Evolutionary conservation across 2,329 filamentous ascomycete species (phyloP).

Genomic region (Stenocarpella maydis): DNA sequence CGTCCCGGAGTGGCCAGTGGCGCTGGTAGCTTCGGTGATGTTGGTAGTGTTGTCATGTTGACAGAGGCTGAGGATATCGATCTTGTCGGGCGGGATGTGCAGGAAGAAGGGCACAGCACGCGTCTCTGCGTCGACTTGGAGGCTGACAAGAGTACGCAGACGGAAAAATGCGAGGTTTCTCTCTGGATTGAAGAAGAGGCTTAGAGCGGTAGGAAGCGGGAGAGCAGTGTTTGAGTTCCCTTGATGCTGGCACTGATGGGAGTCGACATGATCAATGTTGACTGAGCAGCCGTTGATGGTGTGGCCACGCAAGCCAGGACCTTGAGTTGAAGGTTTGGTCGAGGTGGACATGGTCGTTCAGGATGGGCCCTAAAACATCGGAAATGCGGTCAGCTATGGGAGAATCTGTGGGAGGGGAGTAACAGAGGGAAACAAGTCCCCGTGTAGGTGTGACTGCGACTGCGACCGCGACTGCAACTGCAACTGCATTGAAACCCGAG

Average conservation of each 20-base stretch:
- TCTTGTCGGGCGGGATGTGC: background rate
- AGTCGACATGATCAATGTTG: background rate
- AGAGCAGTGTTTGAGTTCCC: background rate
- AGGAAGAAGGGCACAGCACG: background rate
- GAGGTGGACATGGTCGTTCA: background rate
- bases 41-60: background rate
- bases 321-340: background rate
- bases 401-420: background rate
- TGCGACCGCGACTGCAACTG: background rate
- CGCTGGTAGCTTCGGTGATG: background rate
- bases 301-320: background rate
- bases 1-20: background rate
- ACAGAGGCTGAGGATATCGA: background rate
- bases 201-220: background rate
- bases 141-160: background rate
- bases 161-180: background rate
- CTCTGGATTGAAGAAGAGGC: background rate
- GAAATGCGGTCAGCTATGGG: background rate
- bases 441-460: background rate
- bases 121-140: background rate
- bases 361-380: background rate
- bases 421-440: background rate
- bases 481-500: background rate
- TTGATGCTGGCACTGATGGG: background rate
- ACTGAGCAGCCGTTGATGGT: background rate